A percentile compares a stretch with the other conserved stretches of the same genome.
Conservation (phyloP, 148 eudicot genomes). For the Euryodendron excelsum region DNA sequence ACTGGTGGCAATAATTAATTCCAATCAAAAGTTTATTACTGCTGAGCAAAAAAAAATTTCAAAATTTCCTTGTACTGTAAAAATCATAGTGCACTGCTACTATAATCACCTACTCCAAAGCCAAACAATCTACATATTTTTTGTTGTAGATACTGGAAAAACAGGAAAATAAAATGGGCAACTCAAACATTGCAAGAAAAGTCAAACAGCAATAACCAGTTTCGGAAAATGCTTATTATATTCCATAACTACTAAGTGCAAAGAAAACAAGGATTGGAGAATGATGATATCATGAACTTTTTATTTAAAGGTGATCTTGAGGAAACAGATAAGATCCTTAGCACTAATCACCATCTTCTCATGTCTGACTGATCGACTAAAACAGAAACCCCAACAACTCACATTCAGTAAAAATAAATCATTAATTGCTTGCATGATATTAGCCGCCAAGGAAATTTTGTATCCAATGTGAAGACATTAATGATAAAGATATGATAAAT, state of each 20-base stretch:
- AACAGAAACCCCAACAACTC: background rate
- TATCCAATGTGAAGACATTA: background rate
- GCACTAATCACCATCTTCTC: background rate
- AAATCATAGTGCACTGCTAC: background rate
- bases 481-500: too few relatives aligned
- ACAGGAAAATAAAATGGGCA: background rate
- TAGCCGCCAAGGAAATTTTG: background rate
- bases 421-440: background rate
- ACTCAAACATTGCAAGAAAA: background rate
- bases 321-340: background rate
- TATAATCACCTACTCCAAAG: background rate
- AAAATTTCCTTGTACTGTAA: too few relatives aligned
- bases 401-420: background rate
- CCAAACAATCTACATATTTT: background rate
- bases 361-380: background rate
- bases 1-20: background rate
- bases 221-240: background rate
- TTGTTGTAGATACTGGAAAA: too few relatives aligned
- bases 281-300: background rate
- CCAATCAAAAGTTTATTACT: background rate
- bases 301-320: background rate
- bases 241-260: too few relatives aligned
- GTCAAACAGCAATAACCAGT: background rate
- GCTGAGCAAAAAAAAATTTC: too few relatives aligned
- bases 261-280: background rate